A percentile compares a stretch with the other conserved stretches of the same genome.
These are phyloP conservation scores for Waitea zeae DNA, from an alignment of 1,284 basidiomycete genomes.

Conservation along the genomic window DNA sequence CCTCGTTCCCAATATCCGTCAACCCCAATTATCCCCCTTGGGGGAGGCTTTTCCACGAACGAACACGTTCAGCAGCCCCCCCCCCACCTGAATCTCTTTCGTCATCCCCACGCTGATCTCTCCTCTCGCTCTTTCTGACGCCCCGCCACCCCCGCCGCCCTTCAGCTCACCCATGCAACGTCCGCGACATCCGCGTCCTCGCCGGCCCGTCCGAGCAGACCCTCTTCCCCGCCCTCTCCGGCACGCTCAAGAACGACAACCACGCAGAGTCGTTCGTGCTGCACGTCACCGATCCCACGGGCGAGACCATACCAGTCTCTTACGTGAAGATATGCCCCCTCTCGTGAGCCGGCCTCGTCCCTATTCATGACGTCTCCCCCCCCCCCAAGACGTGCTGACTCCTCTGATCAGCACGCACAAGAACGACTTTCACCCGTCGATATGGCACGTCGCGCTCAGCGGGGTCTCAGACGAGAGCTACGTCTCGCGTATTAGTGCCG, in stretches of 20 bases:
- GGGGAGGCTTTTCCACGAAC: too few species aligned
- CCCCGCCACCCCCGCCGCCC: too few species aligned
- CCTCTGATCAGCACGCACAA: conserved; percentile 22
- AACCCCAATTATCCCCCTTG: too few species aligned
- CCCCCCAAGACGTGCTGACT: too few species aligned
- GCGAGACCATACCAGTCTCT: conserved; percentile 39
- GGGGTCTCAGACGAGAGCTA: conserved; percentile 36
- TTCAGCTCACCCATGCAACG: conserved; percentile 67
- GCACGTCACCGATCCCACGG: conserved; percentile 31
- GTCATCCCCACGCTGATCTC: neutral
- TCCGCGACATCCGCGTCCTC: conserved; percentile 63
- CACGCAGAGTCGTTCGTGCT: conserved; percentile 45
- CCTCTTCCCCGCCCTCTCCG: conserved; percentile 45
- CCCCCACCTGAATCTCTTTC: too few species aligned
- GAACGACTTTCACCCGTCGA: conserved; percentile 56
- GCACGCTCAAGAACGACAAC: conserved; percentile 45
- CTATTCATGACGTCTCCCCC: neutral
- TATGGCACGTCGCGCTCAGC: conserved; percentile 51
- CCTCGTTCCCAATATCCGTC: too few species aligned
- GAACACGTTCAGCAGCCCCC: too few species aligned
- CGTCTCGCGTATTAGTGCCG: conserved; percentile 30
- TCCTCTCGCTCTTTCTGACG: conserved; percentile 3
- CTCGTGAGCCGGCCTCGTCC: conserved; percentile 27
- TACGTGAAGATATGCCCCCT: conserved; percentile 60
- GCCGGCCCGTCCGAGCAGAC: conserved; percentile 44